phyloP scores from a whole-genome alignment of 345 rosid species.

The Camelina neglecta region DNA sequence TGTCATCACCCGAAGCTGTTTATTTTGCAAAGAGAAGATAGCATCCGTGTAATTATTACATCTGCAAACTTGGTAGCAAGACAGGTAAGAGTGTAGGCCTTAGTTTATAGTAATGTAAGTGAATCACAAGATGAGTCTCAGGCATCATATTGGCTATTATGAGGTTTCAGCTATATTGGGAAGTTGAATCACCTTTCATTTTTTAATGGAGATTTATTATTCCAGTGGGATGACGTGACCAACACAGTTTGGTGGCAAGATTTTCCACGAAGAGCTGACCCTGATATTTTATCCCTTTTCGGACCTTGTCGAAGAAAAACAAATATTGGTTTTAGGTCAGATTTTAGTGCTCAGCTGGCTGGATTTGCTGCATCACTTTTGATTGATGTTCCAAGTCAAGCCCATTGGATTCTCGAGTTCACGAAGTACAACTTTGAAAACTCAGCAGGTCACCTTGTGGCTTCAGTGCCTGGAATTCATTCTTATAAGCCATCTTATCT shows the following conservation, averaged over 20 bases:
- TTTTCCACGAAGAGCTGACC: constrained; percentile 68
- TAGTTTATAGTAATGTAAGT: constrained; percentile 20
- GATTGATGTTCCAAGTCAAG: constrained; percentile 81
- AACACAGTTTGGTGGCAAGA: constrained; percentile 99
- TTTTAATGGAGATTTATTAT: constrained; percentile 29
- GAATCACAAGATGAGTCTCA: constrained; percentile 13
- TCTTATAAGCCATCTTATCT: constrained; percentile 52
- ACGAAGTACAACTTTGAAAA: constrained; percentile 73
- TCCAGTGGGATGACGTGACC: constrained; percentile 90
- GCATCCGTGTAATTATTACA: constrained; percentile 70
- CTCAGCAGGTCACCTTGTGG: constrained; percentile 73
- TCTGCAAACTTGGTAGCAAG: constrained; percentile 88
- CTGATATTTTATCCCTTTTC: constrained; percentile 77
- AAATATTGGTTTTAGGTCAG: constrained; percentile 53
- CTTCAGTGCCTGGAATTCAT: constrained; percentile 90
- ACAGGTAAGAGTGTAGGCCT: constrained; percentile 59
- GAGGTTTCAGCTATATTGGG: neutral
- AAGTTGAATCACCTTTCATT: constrained; percentile 14
- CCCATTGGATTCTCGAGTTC: constrained; percentile 80
- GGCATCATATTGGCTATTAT: neutral
- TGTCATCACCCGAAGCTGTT: constrained; percentile 95
- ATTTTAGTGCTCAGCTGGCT: constrained; percentile 89
- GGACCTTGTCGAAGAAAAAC: constrained; percentile 46
- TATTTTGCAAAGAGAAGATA: constrained; percentile 80
- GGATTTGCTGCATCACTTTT: constrained; percentile 85